Evolutionary conservation across 83 land plant genomes (phyloP).

Genomic region (Picea abies): DNA sequence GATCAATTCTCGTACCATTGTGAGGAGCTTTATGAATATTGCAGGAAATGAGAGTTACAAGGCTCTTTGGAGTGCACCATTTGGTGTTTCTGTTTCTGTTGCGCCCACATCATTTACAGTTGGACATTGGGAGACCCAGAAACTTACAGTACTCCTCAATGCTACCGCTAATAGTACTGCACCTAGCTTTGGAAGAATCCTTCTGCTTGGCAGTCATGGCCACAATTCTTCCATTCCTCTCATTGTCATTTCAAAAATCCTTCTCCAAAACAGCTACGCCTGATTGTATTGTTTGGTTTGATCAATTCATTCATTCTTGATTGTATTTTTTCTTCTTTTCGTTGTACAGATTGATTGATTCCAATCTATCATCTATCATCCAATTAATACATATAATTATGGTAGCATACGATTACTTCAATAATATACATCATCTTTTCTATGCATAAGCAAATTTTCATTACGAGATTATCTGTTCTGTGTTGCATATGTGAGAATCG

Average conservation of each 20-base stretch:
- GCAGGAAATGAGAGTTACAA: slow-evolving; percentile 56
- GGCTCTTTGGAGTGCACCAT: slow-evolving; percentile 63
- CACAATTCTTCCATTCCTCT: slow-evolving; percentile 54
- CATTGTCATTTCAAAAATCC: slow-evolving; percentile 35
- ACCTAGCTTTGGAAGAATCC: slow-evolving; percentile 73
- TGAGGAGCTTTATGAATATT: slow-evolving; percentile 58
- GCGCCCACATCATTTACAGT: slow-evolving; percentile 50
- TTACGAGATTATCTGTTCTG: no score
- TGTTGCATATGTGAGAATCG: no score
- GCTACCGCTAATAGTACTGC: slow-evolving; percentile 51
- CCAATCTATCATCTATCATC: no score
- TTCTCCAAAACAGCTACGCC: slow-evolving; percentile 8
- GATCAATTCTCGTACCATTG: slow-evolving; percentile 46
- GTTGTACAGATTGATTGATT: no score
- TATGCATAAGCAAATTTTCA: no score
- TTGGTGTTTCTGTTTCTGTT: slow-evolving; percentile 51
- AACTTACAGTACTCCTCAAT: slow-evolving; percentile 33
- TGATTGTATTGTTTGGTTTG: slow-evolving; percentile 13
- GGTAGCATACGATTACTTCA: no score
- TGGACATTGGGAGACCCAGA: slow-evolving; percentile 42
- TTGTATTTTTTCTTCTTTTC: not conserved
- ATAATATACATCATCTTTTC: no score
- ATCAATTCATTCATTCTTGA: slow-evolving; percentile 3
- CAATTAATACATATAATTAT: no score
- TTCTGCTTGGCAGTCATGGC: slow-evolving; percentile 53